Evolutionary conservation across 1,284 basidiomycete genomes (phyloP).

Genomic region (Prillingera fragicola): DNA sequence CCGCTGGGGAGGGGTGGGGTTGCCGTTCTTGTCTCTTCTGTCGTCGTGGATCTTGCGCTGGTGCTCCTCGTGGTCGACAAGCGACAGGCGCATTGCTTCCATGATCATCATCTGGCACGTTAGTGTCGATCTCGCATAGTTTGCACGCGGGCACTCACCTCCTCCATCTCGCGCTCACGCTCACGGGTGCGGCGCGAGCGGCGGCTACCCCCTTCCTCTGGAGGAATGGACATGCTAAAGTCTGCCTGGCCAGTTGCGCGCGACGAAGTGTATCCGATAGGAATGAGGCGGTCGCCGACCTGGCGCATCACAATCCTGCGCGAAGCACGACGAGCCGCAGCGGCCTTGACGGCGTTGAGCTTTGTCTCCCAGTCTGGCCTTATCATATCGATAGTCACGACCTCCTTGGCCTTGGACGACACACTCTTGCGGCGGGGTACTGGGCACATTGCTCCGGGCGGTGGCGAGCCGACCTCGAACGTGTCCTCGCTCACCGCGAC

Average conservation of each 20-base stretch:
- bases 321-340: slow-evolving; percentile 83
- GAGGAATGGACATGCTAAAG: slow-evolving; percentile 39
- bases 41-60: slow-evolving; percentile 39
- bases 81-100: slow-evolving; percentile 95
- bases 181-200: slow-evolving; percentile 15
- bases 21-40: neutral
- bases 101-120: slow-evolving; percentile 80
- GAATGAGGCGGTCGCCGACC: slow-evolving; percentile 92
- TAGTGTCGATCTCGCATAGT: neutral
- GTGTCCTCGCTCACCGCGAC: slow-evolving; percentile 4
- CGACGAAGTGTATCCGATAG: slow-evolving; percentile 77
- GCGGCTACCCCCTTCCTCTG: slow-evolving; percentile 7
- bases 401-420: slow-evolving; percentile 56
- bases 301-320: slow-evolving; percentile 97
- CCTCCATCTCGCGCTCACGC: slow-evolving; percentile 74
- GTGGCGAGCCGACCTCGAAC: neutral
- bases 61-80: slow-evolving; percentile 73
- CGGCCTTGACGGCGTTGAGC: slow-evolving; percentile 77
- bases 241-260: slow-evolving; percentile 44
- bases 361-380: slow-evolving; percentile 94
- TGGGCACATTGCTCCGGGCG: no score
- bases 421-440: slow-evolving; percentile 49
- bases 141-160: slow-evolving; percentile 55
- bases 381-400: slow-evolving; percentile 88
- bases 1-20: neutral